Evolutionary conservation across 192 early-diverging fungal genomes (phyloP).

Genomic region (Phycomyces blakesleeanus): DNA sequence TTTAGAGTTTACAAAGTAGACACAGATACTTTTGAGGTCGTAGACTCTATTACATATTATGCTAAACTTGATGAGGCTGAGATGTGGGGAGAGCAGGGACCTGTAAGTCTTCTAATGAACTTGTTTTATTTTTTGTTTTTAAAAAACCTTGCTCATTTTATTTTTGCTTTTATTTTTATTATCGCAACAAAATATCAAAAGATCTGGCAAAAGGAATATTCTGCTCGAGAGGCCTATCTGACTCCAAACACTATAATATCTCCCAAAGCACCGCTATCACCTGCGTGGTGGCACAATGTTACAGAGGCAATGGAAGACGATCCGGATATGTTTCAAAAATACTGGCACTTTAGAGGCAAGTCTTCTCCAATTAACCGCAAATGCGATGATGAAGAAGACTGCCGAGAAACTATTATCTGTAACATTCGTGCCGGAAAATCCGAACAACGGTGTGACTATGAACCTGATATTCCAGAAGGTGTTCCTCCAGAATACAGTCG

Average conservation of each 20-base stretch:
- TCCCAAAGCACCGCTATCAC: slow-evolving; percentile 34
- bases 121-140: background rate
- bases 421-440: slow-evolving; percentile 34
- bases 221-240: slow-evolving; percentile 36
- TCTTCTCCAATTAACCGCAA: slow-evolving; percentile 14
- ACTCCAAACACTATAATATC: slow-evolving; percentile 14
- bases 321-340: slow-evolving; percentile 32
- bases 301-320: slow-evolving; percentile 38
- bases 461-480: slow-evolving; percentile 7
- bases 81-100: slow-evolving; percentile 28
- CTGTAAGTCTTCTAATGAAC: no score
- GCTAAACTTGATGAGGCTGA: slow-evolving; percentile 40
- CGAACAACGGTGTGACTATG: slow-evolving; percentile 30
- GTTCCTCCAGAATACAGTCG: background rate
- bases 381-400: slow-evolving; percentile 28
- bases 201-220: slow-evolving; percentile 52
- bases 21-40: slow-evolving; percentile 44
- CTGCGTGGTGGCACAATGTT: slow-evolving; percentile 53
- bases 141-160: background rate
- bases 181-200: background rate
- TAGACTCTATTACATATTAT: slow-evolving; percentile 49
- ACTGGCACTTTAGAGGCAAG: slow-evolving; percentile 39
- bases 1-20: slow-evolving; percentile 50
- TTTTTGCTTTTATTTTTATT: background rate
- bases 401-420: slow-evolving; percentile 25